phyloP scores from a whole-genome alignment of 2,329 filamentous ascomycete genomes.

The Neurospora sp. region DNA sequence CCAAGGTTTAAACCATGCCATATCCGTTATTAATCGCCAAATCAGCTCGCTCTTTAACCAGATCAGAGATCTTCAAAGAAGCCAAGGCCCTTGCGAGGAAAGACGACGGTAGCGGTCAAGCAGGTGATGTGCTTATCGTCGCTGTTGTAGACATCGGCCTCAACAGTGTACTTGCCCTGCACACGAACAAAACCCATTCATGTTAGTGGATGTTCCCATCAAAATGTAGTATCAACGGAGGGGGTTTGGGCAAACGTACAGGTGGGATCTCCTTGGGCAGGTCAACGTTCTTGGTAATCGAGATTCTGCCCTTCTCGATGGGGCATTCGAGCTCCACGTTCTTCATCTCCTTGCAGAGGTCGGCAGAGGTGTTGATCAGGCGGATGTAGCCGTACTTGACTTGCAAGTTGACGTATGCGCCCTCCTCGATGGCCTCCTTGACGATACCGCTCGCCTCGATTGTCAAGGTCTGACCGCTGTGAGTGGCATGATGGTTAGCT shows the following conservation, averaged over 20 bases:
- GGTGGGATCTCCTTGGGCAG: constrained; percentile 81
- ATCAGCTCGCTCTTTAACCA: not conserved
- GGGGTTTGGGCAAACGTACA: constrained; percentile 42
- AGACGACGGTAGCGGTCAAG: constrained; percentile 63
- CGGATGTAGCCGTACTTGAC: constrained; percentile 95
- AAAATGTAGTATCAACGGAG: not conserved
- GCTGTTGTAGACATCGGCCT: constrained; percentile 71
- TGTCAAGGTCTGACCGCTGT: constrained; percentile 63
- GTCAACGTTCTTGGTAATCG: constrained; percentile 70
- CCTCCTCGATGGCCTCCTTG: constrained; percentile 59
- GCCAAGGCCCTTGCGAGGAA: constrained; percentile 32
- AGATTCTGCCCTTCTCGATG: constrained; percentile 65
- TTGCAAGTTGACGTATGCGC: constrained; percentile 69
- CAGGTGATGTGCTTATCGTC: constrained; percentile 75
- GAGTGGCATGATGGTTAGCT: constrained; percentile 1
- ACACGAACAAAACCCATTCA: not conserved
- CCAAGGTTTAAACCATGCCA: not conserved
- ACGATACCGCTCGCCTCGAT: constrained; percentile 76
- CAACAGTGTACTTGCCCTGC: constrained; percentile 81
- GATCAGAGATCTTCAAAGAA: constrained; percentile 30
- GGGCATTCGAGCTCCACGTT: constrained; percentile 88
- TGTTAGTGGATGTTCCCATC: constrained; percentile 12
- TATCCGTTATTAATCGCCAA: not conserved
- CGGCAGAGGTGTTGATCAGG: constrained; percentile 68
- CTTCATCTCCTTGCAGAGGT: constrained; percentile 80